Conservation (phyloP, 345 rosid genomes). For the Conringia planisiliqua region DNA sequence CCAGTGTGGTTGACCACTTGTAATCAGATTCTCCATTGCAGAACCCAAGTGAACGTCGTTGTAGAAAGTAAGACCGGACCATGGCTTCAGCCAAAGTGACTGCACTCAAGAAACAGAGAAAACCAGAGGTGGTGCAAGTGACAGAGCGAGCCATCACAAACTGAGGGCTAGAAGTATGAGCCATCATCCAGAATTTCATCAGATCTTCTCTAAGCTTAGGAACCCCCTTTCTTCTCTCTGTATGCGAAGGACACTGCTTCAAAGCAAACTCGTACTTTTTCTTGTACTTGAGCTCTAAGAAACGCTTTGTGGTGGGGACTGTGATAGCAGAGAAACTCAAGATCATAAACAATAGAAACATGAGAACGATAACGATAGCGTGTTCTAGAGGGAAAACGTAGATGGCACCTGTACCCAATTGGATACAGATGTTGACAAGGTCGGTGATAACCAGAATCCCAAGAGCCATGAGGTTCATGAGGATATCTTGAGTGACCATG, state of each 20-base stretch:
- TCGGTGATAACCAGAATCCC: conserved; percentile 68
- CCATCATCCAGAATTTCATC: conserved; percentile 84
- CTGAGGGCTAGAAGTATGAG: conserved; percentile 81
- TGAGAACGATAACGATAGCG: conserved; percentile 49
- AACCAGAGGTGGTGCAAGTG: conserved; percentile 81
- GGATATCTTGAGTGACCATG: conserved; percentile 61
- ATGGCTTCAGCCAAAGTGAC: conserved; percentile 59
- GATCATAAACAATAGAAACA: conserved; percentile 52
- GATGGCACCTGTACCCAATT: conserved; percentile 74
- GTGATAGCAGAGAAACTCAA: conserved; percentile 58
- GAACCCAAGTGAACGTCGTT: conserved; percentile 47
- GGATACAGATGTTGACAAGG: conserved; percentile 64
- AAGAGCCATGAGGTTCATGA: conserved; percentile 54
- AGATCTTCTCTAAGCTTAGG: conserved; percentile 56
- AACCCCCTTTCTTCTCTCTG: conserved; percentile 18
- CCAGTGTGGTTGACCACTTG: conserved; percentile 61
- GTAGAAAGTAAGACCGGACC: conserved; percentile 54
- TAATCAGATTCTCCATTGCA: conserved; percentile 78
- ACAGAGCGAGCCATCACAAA: conserved; percentile 78
- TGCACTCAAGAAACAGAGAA: conserved; percentile 60
- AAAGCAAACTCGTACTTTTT: conserved; percentile 52
- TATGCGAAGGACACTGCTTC: conserved; percentile 39
- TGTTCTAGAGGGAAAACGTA: conserved; percentile 64
- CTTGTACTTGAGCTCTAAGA: conserved; percentile 55
- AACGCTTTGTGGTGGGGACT: conserved; percentile 51